Percentiles rank a stretch among this genome's conserved stretches.
These are phyloP conservation scores for Glycyrrhiza uralensis DNA, from an alignment of 306 rosid species.

Conservation along the genomic window DNA sequence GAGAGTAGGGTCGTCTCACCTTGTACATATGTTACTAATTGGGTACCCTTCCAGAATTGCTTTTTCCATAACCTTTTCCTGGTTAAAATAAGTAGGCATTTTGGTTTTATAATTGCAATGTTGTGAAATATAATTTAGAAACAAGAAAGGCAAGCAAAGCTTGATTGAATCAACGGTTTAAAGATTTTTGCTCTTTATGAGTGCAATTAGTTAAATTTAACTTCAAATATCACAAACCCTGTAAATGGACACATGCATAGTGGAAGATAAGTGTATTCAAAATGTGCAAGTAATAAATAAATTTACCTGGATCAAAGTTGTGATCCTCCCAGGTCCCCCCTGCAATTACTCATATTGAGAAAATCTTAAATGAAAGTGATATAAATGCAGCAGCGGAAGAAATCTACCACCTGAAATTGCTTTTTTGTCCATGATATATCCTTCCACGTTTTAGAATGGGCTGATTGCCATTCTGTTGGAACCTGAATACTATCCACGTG, in stretches of 20 bases:
- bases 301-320: slow-evolving; percentile 60
- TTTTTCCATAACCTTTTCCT: slow-evolving; percentile 68
- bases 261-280: not conserved
- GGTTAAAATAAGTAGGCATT: slow-evolving; percentile 25
- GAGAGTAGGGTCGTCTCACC: slow-evolving; percentile 25
- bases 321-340: slow-evolving; percentile 78
- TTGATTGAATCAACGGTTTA: not conserved
- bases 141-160: slow-evolving; percentile 1
- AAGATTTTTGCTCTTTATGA: not conserved
- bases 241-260: not conserved
- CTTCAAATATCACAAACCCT: not conserved
- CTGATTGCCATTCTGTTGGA: slow-evolving; percentile 65
- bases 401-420: slow-evolving; percentile 56
- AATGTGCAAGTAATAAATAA: not conserved
- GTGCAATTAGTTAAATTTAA: not conserved
- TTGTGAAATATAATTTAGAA: not conserved
- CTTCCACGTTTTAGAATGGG: slow-evolving; percentile 56
- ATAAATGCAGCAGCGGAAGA: slow-evolving; percentile 4
- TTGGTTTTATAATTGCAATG: not conserved
- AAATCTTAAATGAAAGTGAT: not conserved
- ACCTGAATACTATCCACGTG: slow-evolving; percentile 58
- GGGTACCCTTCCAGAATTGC: slow-evolving; percentile 60
- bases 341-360: slow-evolving; percentile 32
- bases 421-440: slow-evolving; percentile 67
- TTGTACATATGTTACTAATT: slow-evolving; percentile 27